Conservation (phyloP, 306 rosid genomes). For the Oemleria cerasiformis region DNA sequence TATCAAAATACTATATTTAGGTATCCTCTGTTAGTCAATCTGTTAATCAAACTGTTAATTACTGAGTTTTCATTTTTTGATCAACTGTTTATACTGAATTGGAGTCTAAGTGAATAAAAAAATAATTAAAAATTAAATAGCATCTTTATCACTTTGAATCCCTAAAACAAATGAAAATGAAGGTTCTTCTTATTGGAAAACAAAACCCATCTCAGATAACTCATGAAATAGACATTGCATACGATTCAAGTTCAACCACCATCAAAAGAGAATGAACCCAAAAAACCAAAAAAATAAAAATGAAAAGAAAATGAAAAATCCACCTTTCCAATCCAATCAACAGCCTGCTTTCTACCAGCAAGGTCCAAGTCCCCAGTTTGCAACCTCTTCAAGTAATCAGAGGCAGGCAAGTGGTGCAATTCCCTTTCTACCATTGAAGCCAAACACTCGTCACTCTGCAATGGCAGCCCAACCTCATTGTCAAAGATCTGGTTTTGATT, state of each 20-base stretch:
- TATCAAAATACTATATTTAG: too few species aligned
- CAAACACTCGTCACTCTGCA: constrained; percentile 72
- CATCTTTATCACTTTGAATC: neutral
- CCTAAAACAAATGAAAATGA: neutral
- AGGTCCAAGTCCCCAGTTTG: constrained; percentile 64
- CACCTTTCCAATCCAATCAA: constrained; percentile 94
- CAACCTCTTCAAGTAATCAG: constrained; percentile 55
- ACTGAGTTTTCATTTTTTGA: too few species aligned
- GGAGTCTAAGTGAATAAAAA: too few species aligned
- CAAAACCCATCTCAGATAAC: neutral
- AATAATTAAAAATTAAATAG: too few species aligned
- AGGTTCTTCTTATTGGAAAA: neutral
- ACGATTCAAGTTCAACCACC: neutral
- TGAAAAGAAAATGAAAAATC: neutral
- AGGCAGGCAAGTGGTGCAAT: constrained; percentile 48
- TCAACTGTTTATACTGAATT: too few species aligned
- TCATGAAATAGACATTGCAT: neutral
- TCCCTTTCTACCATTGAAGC: constrained; percentile 63
- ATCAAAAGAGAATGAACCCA: neutral
- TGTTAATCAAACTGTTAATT: too few species aligned
- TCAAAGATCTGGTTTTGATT: constrained; percentile 21
- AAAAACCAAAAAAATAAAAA: neutral
- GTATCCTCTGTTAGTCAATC: too few species aligned
- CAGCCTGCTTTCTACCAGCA: constrained; percentile 61
- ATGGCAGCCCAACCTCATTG: constrained; percentile 45